Evolutionary conservation across 495 filamentous ascomycete species (phyloP).

Genomic region (Neurospora tetraspora): DNA sequence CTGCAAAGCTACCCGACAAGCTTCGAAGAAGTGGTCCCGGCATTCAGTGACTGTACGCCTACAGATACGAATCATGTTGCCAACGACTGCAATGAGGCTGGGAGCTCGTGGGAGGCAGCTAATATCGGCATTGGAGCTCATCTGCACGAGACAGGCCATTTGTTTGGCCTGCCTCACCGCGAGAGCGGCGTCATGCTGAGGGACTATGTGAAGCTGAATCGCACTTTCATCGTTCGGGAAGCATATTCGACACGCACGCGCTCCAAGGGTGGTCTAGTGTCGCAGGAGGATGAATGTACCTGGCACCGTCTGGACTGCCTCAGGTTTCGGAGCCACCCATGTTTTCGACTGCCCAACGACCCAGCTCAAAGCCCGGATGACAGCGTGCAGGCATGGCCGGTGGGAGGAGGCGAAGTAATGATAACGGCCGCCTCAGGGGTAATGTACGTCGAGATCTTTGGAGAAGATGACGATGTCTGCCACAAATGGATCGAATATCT

Average conservation of each 20-base stretch:
- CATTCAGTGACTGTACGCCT: constrained; percentile 78
- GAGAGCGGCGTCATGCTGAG: constrained; percentile 80
- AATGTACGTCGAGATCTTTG: constrained; percentile 70
- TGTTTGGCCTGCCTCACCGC: constrained; percentile 81
- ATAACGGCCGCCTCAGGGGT: constrained; percentile 75
- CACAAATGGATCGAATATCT: constrained; percentile 71
- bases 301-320: constrained; percentile 88
- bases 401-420: constrained; percentile 70
- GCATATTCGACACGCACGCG: constrained; percentile 77
- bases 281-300: constrained; percentile 66
- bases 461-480: constrained; percentile 64
- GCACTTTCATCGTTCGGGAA: constrained; percentile 70
- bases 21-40: constrained; percentile 76
- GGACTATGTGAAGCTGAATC: constrained; percentile 73
- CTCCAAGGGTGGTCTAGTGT: constrained; percentile 63
- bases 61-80: constrained; percentile 73
- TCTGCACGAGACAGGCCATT: constrained; percentile 77
- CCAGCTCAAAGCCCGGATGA: constrained; percentile 52
- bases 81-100: constrained; percentile 75
- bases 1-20: constrained; percentile 77
- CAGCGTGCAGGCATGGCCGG: constrained; percentile 79
- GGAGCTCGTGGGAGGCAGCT: constrained; percentile 84
- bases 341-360: constrained; percentile 78
- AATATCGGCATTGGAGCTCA: constrained; percentile 89
- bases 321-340: constrained; percentile 82